A percentile compares a stretch with the other conserved stretches of the same genome.
These are phyloP conservation scores for Neoboletus magnificus DNA, from an alignment of 768 basidiomycete species.

Conservation along the genomic window DNA sequence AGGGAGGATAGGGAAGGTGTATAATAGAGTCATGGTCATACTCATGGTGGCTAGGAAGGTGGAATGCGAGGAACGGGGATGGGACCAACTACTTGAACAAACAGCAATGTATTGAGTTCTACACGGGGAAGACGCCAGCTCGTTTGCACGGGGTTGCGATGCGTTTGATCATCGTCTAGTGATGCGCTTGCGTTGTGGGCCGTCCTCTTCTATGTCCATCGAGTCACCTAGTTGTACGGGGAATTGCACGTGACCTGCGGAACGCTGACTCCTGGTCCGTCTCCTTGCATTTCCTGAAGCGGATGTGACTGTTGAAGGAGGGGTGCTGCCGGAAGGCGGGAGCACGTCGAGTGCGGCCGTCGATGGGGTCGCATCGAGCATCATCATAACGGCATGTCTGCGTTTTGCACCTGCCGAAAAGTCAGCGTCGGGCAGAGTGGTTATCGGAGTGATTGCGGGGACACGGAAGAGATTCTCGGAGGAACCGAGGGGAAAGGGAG, in stretches of 20 bases:
- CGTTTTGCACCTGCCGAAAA: slow-evolving; percentile 64
- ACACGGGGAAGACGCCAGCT: not conserved
- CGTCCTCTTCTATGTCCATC: slow-evolving; percentile 79
- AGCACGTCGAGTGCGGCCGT: slow-evolving; percentile 37
- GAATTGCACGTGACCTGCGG: slow-evolving; percentile 36
- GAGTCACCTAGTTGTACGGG: slow-evolving; percentile 43
- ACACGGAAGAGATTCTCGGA: slow-evolving; percentile 31
- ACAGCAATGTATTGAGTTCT: slow-evolving; percentile 6
- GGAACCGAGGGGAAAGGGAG: slow-evolving; percentile 23
- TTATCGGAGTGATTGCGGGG: slow-evolving; percentile 19
- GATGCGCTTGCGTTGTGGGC: slow-evolving; percentile 71
- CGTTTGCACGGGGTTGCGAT: not conserved
- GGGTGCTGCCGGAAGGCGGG: slow-evolving; percentile 35
- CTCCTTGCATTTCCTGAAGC: slow-evolving; percentile 40
- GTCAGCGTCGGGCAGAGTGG: slow-evolving; percentile 34
- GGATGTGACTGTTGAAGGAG: slow-evolving; percentile 20
- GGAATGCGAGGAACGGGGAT: not conserved
- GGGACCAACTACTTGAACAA: slow-evolving; percentile 10
- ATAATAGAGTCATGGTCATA: slow-evolving; percentile 12
- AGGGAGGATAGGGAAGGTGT: slow-evolving; percentile 5
- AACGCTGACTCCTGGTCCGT: slow-evolving; percentile 53
- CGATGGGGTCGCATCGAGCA: slow-evolving; percentile 54
- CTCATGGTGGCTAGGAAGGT: slow-evolving; percentile 3
- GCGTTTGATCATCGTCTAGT: slow-evolving; percentile 49
- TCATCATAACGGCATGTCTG: slow-evolving; percentile 76